Percentiles rank a stretch among this genome's conserved stretches.
These are phyloP conservation scores for Starmerella vitae DNA, from an alignment of 805 yeast genomes.

Conservation along the genomic window DNA sequence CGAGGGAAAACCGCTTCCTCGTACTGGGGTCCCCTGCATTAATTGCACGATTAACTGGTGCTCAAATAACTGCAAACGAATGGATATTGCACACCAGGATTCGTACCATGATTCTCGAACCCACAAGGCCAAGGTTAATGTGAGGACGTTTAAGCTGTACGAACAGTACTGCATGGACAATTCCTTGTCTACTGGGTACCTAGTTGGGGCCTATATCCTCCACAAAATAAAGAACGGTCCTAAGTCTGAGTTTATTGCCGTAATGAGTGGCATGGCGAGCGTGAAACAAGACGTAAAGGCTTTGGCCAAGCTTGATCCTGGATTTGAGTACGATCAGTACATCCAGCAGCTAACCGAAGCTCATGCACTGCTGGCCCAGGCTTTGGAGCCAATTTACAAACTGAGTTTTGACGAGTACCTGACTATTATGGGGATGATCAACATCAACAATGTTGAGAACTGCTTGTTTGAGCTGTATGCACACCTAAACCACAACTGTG, in stretches of 20 bases:
- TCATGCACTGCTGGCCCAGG: slow-evolving; percentile 35
- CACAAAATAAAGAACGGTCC: slow-evolving; percentile 20
- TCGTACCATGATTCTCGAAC: slow-evolving; percentile 42
- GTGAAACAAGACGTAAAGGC: slow-evolving; percentile 55
- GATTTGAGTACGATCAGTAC: slow-evolving; percentile 29
- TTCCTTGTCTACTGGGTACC: slow-evolving; percentile 56
- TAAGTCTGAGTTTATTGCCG: slow-evolving; percentile 23
- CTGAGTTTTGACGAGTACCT: slow-evolving; percentile 43
- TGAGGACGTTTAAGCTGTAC: slow-evolving; percentile 37
- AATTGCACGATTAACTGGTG: slow-evolving; percentile 69
- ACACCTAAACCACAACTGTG: slow-evolving; percentile 65
- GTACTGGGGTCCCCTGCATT: slow-evolving; percentile 30
- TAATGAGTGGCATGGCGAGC: slow-evolving; percentile 51
- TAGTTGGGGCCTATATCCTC: slow-evolving; percentile 46
- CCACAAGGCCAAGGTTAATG: slow-evolving; percentile 22
- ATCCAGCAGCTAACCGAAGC: slow-evolving; percentile 45
- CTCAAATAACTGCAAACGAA: slow-evolving; percentile 43
- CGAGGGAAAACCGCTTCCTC: slow-evolving; percentile 21
- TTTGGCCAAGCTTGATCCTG: slow-evolving; percentile 35
- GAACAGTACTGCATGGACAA: slow-evolving; percentile 50
- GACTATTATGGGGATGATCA: slow-evolving; percentile 54
- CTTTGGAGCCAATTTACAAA: slow-evolving; percentile 30
- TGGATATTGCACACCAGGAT: slow-evolving; percentile 39
- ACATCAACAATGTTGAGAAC: slow-evolving; percentile 58
- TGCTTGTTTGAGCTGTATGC: slow-evolving; percentile 50